Evolutionary conservation across 75 land plant genomes (phyloP), one percentile per base, ranked within the genome.

Genomic region (Pinus taeda): DNA sequence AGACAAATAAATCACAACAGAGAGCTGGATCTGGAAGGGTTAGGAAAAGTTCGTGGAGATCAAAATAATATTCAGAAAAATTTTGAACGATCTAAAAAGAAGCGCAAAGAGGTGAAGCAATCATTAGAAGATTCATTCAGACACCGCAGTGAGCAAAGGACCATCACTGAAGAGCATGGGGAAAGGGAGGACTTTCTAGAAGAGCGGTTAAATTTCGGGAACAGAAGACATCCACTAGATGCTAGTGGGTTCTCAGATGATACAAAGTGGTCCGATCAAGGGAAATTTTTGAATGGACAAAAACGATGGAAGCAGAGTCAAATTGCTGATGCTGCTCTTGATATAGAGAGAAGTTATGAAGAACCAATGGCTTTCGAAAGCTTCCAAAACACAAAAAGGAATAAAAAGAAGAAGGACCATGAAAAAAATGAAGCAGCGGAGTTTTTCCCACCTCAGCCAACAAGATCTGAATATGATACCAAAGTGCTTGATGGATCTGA

Each of bases 101-200:
- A 73, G 18, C 58, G 37, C 29, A 73, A 73, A 29, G 74, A 73
- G 57, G 36, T 29, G 45, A 57, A 22, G 21, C 74, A 73, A 57
- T 73, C 74, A 39, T 26, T 29, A 49, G 74, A 73, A 73, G 74
- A 73, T 73, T 6, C 57, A 26, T 73, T 26, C 30, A 73, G 74
- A 53, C 15, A 49, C 8, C 53, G 33, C 26, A 73, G 55, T 73
- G 58, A 73, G 24, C 74, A 24, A 6, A 73, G 15, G 62, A 60
- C 12, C 14, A 3, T 73, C 21, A 29, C 57, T 29, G 74, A 73
- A 26, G 59, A 56, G 4, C 20, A 57, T 53, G 24, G n/a, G 20
- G 58, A 73, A 22, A 73, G 26, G 12, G 59, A 73, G 15, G 74
- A 57, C 36, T 57, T 49, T 73, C 11, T 73, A 24, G 45, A 56